Evolutionary conservation across 306 rosid species (phyloP).

Genomic region (Sechiopsis laciniata): DNA sequence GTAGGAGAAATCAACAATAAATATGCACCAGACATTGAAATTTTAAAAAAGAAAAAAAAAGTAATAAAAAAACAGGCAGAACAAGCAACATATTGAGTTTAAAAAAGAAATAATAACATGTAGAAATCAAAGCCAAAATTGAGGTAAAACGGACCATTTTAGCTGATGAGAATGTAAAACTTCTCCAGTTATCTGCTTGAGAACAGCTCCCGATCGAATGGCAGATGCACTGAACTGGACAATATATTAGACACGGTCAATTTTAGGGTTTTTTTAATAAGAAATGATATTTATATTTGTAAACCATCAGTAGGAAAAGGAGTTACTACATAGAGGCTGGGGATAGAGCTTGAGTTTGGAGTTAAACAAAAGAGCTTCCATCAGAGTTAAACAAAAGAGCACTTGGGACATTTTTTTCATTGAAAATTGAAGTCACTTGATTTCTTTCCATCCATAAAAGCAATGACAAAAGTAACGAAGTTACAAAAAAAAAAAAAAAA

Average conservation of each 20-base stretch:
- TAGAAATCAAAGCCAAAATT: constrained; percentile 22
- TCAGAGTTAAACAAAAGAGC: background rate
- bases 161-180: constrained; percentile 48
- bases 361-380: background rate
- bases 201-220: constrained; percentile 57
- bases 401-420: background rate
- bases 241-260: constrained; percentile 14
- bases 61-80: background rate
- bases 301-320: background rate
- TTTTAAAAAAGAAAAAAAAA: background rate
- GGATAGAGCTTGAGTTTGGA: too few relatives aligned
- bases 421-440: background rate
- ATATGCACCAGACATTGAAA: background rate
- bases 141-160: constrained; percentile 45
- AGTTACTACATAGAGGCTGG: background rate
- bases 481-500: too few relatives aligned
- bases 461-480: background rate
- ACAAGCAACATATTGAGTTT: background rate
- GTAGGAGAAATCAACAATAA: background rate
- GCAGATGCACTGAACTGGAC: constrained; percentile 74
- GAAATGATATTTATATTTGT: background rate
- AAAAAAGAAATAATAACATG: background rate
- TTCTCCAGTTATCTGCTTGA: constrained; percentile 64
- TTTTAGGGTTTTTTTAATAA: background rate
- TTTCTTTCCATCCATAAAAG: background rate